Conservation (phyloP, 805 yeast species). For the Hanseniaspora pseudoguilliermondii region DNA sequence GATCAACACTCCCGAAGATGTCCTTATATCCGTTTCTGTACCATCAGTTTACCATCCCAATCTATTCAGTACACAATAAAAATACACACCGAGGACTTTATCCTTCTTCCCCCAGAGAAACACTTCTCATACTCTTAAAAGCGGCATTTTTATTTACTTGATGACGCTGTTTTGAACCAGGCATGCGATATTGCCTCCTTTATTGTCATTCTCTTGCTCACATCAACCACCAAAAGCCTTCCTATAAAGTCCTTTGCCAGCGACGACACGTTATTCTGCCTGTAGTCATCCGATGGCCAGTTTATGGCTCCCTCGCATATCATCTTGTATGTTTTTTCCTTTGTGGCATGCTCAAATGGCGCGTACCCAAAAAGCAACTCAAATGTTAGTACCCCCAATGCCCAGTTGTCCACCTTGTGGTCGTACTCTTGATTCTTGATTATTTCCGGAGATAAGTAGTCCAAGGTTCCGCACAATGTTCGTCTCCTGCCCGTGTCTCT, state of each 20-base stretch:
- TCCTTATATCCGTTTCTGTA: not conserved
- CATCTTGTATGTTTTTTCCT: constrained; percentile 64
- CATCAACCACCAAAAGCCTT: constrained; percentile 52
- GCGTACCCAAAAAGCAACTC: constrained; percentile 82
- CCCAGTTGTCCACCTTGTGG: constrained; percentile 77
- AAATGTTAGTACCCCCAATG: constrained; percentile 73
- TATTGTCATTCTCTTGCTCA: constrained; percentile 51
- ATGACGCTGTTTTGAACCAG: constrained; percentile 42
- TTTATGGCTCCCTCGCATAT: constrained; percentile 65
- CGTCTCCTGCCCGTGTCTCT: constrained; percentile 47
- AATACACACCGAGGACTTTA: too few species aligned
- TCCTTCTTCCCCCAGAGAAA: too few species aligned
- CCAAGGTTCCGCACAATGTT: constrained; percentile 90
- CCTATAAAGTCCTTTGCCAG: constrained; percentile 70
- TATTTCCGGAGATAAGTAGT: constrained; percentile 92
- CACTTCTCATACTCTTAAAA: too few species aligned
- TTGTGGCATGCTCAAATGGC: constrained; percentile 77
- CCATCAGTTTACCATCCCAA: not conserved
- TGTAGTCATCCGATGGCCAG: constrained; percentile 37
- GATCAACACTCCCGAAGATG: too few species aligned
- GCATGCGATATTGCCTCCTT: constrained; percentile 60
- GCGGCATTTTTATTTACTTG: not conserved
- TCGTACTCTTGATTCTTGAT: constrained; percentile 73
- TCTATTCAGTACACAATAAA: not conserved
- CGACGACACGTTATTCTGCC: constrained; percentile 37